These are phyloP conservation scores for Verbena officinalis DNA, from an alignment of 257 asterid species.

Conservation along the genomic window DNA sequence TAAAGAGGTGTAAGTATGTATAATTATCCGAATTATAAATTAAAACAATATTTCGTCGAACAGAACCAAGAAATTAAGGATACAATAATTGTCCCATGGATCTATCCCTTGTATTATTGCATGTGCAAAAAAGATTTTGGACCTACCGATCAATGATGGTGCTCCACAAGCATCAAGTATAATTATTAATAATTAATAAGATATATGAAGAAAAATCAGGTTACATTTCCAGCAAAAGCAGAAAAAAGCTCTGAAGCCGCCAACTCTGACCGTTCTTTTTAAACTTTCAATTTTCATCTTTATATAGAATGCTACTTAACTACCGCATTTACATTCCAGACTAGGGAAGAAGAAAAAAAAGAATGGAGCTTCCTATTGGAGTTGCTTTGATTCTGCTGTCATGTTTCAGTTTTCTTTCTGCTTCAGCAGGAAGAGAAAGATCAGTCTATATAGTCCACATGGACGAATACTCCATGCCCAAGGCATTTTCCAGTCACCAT, in stretches of 20 bases:
- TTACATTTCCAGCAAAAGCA: not conserved
- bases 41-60: too few relatives aligned
- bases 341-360: too few relatives aligned
- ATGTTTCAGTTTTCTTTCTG: slow-evolving; percentile 5
- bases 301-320: not conserved
- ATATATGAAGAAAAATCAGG: too few relatives aligned
- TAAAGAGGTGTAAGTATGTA: too few relatives aligned
- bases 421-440: slow-evolving; percentile 17
- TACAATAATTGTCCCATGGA: too few relatives aligned
- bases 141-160: too few relatives aligned
- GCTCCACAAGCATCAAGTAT: too few relatives aligned
- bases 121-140: too few relatives aligned
- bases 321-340: not conserved
- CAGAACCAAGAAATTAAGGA: too few relatives aligned
- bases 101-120: too few relatives aligned
- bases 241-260: not conserved
- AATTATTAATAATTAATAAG: too few relatives aligned
- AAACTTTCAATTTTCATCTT: not conserved
- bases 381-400: slow-evolving; percentile 15
- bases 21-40: too few relatives aligned
- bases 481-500: slow-evolving; percentile 34
- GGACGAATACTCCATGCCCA: slow-evolving; percentile 41
- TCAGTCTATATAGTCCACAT: slow-evolving; percentile 32
- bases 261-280: not conserved
- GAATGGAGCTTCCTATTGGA: slow-evolving; percentile 3